Evolutionary conservation across 2,329 filamentous ascomycete species (phyloP), one percentile per base, ranked within the genome.

Genomic region (Domatiomyces globalis): DNA sequence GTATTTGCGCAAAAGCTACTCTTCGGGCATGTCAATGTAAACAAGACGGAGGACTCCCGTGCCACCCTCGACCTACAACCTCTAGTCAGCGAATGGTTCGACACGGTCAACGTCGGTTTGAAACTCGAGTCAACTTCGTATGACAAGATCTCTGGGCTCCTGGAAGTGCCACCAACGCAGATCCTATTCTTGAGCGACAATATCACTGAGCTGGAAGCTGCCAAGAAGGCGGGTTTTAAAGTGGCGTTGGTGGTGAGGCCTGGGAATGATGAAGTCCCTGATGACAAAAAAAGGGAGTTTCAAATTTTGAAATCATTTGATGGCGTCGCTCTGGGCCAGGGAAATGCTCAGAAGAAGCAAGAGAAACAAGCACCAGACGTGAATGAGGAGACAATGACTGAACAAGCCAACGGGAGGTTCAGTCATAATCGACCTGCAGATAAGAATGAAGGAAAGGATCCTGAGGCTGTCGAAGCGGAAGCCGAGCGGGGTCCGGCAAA

Each of bases 151-250:
- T 54, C 57, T 22, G 10, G 46, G 8, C 51, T 48, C 20, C 45
- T 58, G n/a, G 43, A 49, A 22, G 43, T 19, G 39, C 43, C 49
- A 43, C 39, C 52, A 1, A 5, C 33, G 43, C 48, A 49, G 45
- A 50, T 59, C 4, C 46, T 58, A 46, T 59, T 59, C 51, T 44
- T 59, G 36, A 59, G 57, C 46, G 57, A 59, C 20, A 56, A 54
- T 49, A 54, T 58, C 7, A 51, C 49, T 48, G 57, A 59, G 48
- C 43, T 58, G 22, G 44, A 48, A 6, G 57, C 57, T 19, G 56
- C 57, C 12, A 20, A 50, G 8, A 39, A 51, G 19, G 56, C 57
- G 6, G 52, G 50, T 18, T 52, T 59, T 49, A 48, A 50, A 8
- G 51, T 51, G 9, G 49, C 52, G 5, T 49, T 59, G 19, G 55